phyloP scores from a whole-genome alignment of 345 rosid genomes.

The Balakata baccata region DNA sequence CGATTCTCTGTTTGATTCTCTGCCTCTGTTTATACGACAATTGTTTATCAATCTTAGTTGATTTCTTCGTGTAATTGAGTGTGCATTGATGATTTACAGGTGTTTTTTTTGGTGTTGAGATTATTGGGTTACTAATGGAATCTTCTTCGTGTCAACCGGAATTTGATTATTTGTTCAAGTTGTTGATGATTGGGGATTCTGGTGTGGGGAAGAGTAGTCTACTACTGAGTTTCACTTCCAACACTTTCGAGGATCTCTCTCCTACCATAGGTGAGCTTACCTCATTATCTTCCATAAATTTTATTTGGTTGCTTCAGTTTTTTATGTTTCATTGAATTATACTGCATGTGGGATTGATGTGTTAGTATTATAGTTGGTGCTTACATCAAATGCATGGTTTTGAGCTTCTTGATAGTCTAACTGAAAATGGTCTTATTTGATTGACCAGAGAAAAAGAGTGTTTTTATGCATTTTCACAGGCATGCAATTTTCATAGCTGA shows the following conservation, averaged over 20 bases:
- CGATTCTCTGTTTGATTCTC: background rate
- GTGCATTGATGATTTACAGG: slow-evolving; percentile 9
- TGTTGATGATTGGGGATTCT: slow-evolving; percentile 29
- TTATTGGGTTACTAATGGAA: slow-evolving; percentile 12
- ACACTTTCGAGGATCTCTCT: slow-evolving; percentile 26
- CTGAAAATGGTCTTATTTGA: background rate
- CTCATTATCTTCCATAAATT: background rate
- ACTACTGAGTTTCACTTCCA: slow-evolving; percentile 26
- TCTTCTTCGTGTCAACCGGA: background rate
- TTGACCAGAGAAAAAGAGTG: background rate
- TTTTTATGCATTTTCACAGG: background rate
- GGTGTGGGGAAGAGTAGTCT: slow-evolving; percentile 30
- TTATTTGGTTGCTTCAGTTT: background rate
- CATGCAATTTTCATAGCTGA: background rate
- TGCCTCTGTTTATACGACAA: background rate
- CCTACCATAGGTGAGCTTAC: slow-evolving; percentile 24
- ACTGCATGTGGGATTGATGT: background rate
- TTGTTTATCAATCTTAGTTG: background rate
- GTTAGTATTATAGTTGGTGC: too few relatives aligned
- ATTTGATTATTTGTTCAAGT: slow-evolving; percentile 26
- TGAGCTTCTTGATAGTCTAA: background rate
- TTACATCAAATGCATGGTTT: background rate
- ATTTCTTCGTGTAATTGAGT: background rate
- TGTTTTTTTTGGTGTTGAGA: background rate
- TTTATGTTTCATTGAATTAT: background rate